These are phyloP conservation scores for Microbotryum silenes-acaulis DNA, from an alignment of 1,284 basidiomycete species.

Conservation along the genomic window DNA sequence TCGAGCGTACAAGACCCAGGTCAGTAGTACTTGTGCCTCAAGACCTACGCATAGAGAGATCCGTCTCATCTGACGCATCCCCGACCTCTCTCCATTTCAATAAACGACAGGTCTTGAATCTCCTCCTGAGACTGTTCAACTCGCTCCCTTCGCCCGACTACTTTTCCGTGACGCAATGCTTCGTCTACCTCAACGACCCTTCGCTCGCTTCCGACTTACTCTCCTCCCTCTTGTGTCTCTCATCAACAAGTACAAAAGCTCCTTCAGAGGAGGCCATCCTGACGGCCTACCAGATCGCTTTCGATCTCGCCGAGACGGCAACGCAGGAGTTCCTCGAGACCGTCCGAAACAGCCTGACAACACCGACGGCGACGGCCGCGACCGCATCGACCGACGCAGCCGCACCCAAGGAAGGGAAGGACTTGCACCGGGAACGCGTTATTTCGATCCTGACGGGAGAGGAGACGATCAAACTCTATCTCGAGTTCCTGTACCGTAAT, in stretches of 20 bases:
- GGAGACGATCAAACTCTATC: conserved; percentile 79
- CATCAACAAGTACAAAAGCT: not conserved
- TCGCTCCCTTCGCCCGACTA: conserved; percentile 60
- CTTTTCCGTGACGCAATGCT: conserved; percentile 73
- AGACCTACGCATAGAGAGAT: not conserved
- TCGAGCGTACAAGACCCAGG: conserved; percentile 64
- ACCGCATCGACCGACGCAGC: conserved; percentile 32
- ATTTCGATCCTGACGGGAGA: conserved; percentile 68
- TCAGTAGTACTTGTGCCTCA: conserved; percentile 36
- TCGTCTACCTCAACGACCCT: conserved; percentile 74
- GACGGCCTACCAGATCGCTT: conserved; percentile 85
- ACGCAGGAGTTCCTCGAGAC: conserved; percentile 81
- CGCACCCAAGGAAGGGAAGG: conserved; percentile 50
- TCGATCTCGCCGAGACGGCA: conserved; percentile 86
- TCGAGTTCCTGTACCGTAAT: conserved; percentile 87
- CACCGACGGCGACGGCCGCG: not conserved
- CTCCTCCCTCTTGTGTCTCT: conserved; percentile 52
- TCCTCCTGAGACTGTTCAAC: conserved; percentile 71
- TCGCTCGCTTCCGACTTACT: conserved; percentile 64
- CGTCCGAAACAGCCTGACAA: conserved; percentile 41
- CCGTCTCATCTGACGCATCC: conserved; percentile 49
- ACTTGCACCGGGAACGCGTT: conserved; percentile 55
- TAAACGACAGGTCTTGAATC: conserved; percentile 42
- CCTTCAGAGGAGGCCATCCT: conserved; percentile 51
- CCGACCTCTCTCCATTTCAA: conserved; percentile 38